Evolutionary conservation across 1,284 basidiomycete genomes (phyloP), one percentile per base, ranked within the genome.

Genomic region (Ganoderma meredithae): DNA sequence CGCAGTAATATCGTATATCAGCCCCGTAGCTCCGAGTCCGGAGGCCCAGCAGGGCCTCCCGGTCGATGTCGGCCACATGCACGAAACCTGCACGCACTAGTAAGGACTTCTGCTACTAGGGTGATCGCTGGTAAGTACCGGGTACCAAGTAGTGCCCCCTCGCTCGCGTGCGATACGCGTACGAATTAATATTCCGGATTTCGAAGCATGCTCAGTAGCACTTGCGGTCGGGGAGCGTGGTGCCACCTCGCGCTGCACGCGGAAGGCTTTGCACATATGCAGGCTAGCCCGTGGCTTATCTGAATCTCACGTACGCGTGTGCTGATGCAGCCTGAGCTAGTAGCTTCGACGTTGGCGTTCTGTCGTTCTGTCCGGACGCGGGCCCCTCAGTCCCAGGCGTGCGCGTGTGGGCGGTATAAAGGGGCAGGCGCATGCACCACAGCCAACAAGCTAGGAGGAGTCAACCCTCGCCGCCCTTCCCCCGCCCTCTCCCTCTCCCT

Each of bases 141-240:
- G n/a, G n/a, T n/a, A n/a, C n/a, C n/a, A n/a, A n/a, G n/a, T n/a
- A n/a, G n/a, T 58, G 33, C 55, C 39, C 55, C 33, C 55, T n/a
- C n/a, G 55, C 55, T 58, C 55, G 55, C 55, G 55, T 10, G 33
- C 33, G 55, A n/a, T n/a, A n/a, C n/a, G n/a, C n/a, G n/a, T n/a
- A n/a, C n/a, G n/a, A n/a, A n/a, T n/a, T n/a, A n/a, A n/a, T n/a
- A n/a, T n/a, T n/a, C n/a, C n/a, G n/a, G n/a, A n/a, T n/a, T n/a
- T n/a, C 36, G 36, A 36, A 36, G 9, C 7, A 36, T 36, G 27
- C 27, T 31, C n/a, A n/a, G n/a, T n/a, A 31, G 27, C 27, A 31
- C 27, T 31, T 31, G 27, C 27, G 27, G 27, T 36, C 3, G 36
- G 36, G 33, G 7, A 33, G 33, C 55, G 33, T 39, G 33, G 36